A percentile compares a stretch with the other conserved stretches of the same genome.
These are phyloP conservation scores for Fonsecaea pedrosoi DNA, from an alignment of 2,329 filamentous ascomycete species.

Conservation along the genomic window DNA sequence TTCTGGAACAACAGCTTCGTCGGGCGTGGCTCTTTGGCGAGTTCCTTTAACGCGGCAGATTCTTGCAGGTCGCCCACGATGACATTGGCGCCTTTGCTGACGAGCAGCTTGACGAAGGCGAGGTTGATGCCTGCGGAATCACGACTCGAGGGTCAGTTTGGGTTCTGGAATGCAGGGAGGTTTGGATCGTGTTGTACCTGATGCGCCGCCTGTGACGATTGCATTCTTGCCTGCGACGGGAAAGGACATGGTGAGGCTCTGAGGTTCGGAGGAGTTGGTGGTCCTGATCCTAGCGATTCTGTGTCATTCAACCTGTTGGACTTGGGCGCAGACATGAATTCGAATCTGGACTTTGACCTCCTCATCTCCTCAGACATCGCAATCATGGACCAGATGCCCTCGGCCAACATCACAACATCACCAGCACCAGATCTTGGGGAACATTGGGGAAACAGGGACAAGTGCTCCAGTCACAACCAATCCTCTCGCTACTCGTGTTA, in stretches of 20 bases:
- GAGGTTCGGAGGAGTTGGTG: background rate
- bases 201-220: constrained; percentile 27
- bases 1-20: constrained; percentile 51
- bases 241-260: background rate
- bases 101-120: constrained; percentile 50
- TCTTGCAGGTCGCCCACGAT: constrained; percentile 53
- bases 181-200: constrained; percentile 9
- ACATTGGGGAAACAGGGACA: background rate
- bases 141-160: background rate
- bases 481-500: background rate
- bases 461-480: background rate
- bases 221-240: constrained; percentile 25
- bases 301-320: background rate
- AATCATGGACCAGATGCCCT: background rate
- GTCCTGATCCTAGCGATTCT: background rate
- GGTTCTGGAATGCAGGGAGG: background rate
- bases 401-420: background rate
- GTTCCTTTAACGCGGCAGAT: constrained; percentile 51
- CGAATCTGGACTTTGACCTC: background rate
- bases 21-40: constrained; percentile 40
- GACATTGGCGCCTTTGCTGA: constrained; percentile 54
- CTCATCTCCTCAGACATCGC: background rate
- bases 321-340: background rate
- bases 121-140: constrained; percentile 51
- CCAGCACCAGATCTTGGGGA: background rate